Conservation (phyloP, 2,329 filamentous ascomycete species). For the Beauveria rudraprayagi region DNA sequence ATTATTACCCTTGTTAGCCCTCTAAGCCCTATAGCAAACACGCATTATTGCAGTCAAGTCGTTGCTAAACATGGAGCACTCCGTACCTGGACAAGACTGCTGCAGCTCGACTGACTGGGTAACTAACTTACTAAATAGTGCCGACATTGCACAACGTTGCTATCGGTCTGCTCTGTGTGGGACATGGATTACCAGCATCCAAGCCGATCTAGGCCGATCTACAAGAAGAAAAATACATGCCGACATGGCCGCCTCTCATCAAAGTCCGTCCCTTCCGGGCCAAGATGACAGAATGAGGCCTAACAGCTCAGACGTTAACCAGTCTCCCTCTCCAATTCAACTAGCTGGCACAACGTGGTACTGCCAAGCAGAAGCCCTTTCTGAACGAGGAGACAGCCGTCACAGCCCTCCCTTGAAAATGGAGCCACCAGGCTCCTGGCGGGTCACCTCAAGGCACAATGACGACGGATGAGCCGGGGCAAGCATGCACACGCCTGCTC, state of each 20-base stretch:
- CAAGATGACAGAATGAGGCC: background rate
- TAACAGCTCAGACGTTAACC: background rate
- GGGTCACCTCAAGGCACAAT: conserved; percentile 9
- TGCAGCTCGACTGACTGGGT: too few species aligned
- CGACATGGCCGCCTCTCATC: too few species aligned
- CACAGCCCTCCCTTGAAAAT: background rate
- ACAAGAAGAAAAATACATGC: too few species aligned
- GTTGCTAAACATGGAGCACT: background rate
- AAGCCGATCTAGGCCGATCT: too few species aligned
- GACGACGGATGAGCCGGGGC: conserved; percentile 11
- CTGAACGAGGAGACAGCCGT: background rate
- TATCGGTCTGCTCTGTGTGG: too few species aligned
- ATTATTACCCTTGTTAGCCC: too few species aligned
- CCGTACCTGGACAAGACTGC: too few species aligned
- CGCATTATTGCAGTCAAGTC: background rate
- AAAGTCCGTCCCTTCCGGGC: background rate
- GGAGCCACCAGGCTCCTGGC: background rate
- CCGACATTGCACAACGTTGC: too few species aligned
- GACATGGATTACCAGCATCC: too few species aligned
- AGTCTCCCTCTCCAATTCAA: background rate
- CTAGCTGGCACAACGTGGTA: background rate
- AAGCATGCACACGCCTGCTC: background rate
- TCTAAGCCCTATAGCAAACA: background rate
- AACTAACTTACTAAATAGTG: too few species aligned
- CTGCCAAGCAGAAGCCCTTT: background rate